Evolutionary conservation across 2,329 filamentous ascomycete genomes (phyloP), one percentile per base, ranked within the genome.

Genomic region (Penicillium sp.): DNA sequence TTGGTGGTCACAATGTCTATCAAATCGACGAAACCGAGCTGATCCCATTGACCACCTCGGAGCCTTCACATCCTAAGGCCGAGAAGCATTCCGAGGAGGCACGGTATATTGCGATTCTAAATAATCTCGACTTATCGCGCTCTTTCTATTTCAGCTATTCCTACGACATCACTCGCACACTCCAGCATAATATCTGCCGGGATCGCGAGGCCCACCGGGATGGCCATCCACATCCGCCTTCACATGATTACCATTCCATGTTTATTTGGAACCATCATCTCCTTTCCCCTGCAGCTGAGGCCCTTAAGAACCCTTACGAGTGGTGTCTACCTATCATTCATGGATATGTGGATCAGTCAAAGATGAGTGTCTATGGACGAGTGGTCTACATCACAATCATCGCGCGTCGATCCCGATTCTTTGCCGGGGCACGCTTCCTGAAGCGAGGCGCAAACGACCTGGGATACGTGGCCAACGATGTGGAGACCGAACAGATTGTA

Each of bases 71-170:
- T 44, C 83, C 83, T 61, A 87, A 85, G 64, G 76, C 83, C n/a
- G 88, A 96, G 56, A 78, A 84, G 45, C 93, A 94, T 61, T 80
- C 87, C 0, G 91, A 97, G 66, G 93, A 98, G 69, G 83, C 86
- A 34, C 83, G 91, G 26, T 97, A 95, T 62, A 77, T 97, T 31
- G 79, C 81, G 24, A 97, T 96, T 45, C 76, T 98, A 39, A 89
- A 87, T 65, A 95, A 95, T 58, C 77, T 98, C 29, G 93, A 98
- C 66, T 73, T 98, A 53, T 89, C 86, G 0, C 80, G 86, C 49
- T 94, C 87, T 0, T 98, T 98, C 68, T 98, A 98, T 70, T 98
- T 96, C 73, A 96, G 91, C 72, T 96, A 96, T 66, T 94, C 91
- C 0, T 98, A 98, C 71, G 88, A 98, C 65, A 86, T 97, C 58